These are phyloP conservation scores for Cylindrodendrum hubeiense DNA, from an alignment of 2,329 filamentous ascomycete species.

Conservation along the genomic window DNA sequence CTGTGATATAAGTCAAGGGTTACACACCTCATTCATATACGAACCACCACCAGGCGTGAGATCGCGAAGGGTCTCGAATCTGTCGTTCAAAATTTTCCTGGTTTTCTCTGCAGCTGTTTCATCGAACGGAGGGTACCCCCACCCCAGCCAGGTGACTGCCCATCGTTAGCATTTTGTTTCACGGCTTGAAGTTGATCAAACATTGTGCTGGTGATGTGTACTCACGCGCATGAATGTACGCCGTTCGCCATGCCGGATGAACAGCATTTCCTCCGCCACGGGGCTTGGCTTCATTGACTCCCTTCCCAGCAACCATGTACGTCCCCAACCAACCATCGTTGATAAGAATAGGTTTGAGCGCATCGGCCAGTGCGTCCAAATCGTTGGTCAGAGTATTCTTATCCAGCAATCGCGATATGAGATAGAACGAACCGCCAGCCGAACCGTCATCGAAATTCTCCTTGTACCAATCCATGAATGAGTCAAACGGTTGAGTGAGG, in stretches of 20 bases:
- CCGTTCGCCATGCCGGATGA: conserved; percentile 63
- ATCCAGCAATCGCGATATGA: conserved; percentile 59
- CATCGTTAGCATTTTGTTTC: too few relatives aligned
- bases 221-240: conserved; percentile 55
- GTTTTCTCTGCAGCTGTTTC: too few relatives aligned
- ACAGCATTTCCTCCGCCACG: conserved; percentile 60
- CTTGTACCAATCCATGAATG: conserved; percentile 52
- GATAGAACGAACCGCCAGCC: conserved; percentile 50
- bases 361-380: conserved; percentile 49
- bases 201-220: too few relatives aligned
- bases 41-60: too few relatives aligned
- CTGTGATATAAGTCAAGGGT: too few relatives aligned
- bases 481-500: conserved; percentile 41
- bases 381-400: conserved; percentile 47
- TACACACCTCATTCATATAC: too few relatives aligned
- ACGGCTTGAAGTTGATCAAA: too few relatives aligned
- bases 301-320: conserved; percentile 58
- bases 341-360: conserved; percentile 51
- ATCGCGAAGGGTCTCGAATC: too few relatives aligned
- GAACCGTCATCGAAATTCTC: conserved; percentile 48
- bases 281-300: conserved; percentile 56
- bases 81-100: too few relatives aligned
- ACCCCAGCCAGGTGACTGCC: too few relatives aligned
- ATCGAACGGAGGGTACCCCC: too few relatives aligned
- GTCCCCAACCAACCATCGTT: conserved; percentile 46